These are phyloP conservation scores for Trichoderma sp. DNA, from an alignment of 2,329 filamentous ascomycete species.

Conservation along the genomic window DNA sequence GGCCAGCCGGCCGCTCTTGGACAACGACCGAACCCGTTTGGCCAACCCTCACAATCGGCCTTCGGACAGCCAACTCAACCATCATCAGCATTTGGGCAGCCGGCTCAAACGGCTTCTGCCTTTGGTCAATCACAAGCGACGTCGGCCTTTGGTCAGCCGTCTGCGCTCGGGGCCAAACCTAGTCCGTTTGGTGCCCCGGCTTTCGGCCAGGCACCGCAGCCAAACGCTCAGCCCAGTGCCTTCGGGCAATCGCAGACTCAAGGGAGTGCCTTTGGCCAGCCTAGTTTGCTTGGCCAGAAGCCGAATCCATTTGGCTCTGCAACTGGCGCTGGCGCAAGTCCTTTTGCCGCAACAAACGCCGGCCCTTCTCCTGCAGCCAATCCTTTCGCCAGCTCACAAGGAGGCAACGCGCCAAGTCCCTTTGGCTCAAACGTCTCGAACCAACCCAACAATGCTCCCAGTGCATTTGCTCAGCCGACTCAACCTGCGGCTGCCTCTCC, in stretches of 20 bases:
- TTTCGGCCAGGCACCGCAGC: constrained; percentile 43
- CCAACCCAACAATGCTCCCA: constrained; percentile 29
- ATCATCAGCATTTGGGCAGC: constrained; percentile 46
- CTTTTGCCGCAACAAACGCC: constrained; percentile 35
- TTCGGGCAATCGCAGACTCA: constrained; percentile 40
- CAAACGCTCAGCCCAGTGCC: constrained; percentile 33
- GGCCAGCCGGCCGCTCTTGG: constrained; percentile 41
- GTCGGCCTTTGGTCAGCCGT: constrained; percentile 48
- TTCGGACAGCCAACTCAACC: constrained; percentile 39
- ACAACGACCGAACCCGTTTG: constrained; percentile 39
- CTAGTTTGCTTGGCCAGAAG: constrained; percentile 43
- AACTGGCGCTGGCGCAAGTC: constrained; percentile 30
- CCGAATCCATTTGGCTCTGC: constrained; percentile 43
- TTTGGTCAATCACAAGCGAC: constrained; percentile 45
- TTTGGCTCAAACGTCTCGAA: constrained; percentile 25
- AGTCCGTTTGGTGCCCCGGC: constrained; percentile 43
- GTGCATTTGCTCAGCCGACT: constrained; percentile 34
- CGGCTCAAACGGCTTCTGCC: constrained; percentile 37
- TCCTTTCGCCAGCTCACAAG: constrained; percentile 37
- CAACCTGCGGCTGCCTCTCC: constrained; percentile 30
- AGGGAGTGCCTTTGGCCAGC: constrained; percentile 41
- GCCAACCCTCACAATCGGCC: constrained; percentile 41
- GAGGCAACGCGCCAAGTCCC: constrained; percentile 26
- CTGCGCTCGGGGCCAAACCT: constrained; percentile 39
- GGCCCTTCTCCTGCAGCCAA: constrained; percentile 34